Conservation (phyloP, 2,329 filamentous ascomycete genomes). For the Paecilomyces variotii region DNA sequence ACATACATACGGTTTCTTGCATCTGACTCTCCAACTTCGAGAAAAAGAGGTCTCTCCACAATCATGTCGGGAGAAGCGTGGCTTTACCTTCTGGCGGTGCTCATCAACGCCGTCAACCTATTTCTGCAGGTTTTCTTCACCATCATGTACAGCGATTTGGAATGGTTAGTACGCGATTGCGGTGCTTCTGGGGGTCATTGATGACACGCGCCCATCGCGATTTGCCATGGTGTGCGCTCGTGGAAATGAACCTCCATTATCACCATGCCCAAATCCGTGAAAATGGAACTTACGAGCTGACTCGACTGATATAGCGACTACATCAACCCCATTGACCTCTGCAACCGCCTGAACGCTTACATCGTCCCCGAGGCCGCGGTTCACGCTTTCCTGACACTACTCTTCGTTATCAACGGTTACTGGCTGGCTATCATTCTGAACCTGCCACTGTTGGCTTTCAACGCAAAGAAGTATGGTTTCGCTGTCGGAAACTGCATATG, state of each 20-base stretch:
- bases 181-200: neutral
- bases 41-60: constrained; percentile 10
- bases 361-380: constrained; percentile 98
- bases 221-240: neutral
- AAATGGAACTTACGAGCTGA: constrained; percentile 20
- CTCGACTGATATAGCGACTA: constrained; percentile 63
- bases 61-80: constrained; percentile 96
- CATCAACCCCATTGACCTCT: constrained; percentile 99
- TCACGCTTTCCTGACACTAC: constrained; percentile 87
- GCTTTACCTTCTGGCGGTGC: constrained; percentile 94
- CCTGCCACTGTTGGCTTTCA: constrained; percentile 84
- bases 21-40: neutral
- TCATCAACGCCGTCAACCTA: constrained; percentile 99
- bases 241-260: neutral
- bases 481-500: neutral
- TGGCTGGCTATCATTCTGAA: constrained; percentile 92
- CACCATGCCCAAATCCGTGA: neutral
- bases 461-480: constrained; percentile 84
- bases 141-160: constrained; percentile 99
- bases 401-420: constrained; percentile 98
- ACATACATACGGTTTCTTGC: neutral
- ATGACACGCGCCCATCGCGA: neutral
- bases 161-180: constrained; percentile 67
- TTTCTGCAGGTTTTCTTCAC: constrained; percentile 99
- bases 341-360: constrained; percentile 99